phyloP scores from a whole-genome alignment of 2,329 filamentous ascomycete species.

The Tolypocladium pustulatum region DNA sequence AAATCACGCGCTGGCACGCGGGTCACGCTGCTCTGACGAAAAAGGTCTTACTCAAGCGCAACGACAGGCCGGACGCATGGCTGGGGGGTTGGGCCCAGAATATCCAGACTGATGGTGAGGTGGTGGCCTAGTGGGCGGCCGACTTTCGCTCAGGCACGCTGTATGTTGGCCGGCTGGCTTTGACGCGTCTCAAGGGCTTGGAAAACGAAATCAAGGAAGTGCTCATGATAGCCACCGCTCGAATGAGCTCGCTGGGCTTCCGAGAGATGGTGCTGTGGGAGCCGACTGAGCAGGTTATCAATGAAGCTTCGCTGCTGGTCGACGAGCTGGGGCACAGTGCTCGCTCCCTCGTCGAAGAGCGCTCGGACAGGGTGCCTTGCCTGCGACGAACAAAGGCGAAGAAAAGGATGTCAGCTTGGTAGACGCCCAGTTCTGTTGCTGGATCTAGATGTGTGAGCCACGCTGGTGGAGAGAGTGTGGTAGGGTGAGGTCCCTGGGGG shows the following conservation, averaged over 20 bases:
- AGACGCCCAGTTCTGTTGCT: constrained; percentile 22
- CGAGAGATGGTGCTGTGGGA: constrained; percentile 25
- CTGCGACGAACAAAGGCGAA: constrained; percentile 22
- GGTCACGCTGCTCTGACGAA: constrained; percentile 14
- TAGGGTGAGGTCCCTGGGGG: neutral
- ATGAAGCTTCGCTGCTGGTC: constrained; percentile 17
- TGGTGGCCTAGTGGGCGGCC: constrained; percentile 25
- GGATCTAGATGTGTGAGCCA: neutral
- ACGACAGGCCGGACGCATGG: neutral
- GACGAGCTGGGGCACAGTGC: constrained; percentile 25
- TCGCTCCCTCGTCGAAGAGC: constrained; percentile 18
- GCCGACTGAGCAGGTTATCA: constrained; percentile 17
- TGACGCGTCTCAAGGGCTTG: constrained; percentile 10
- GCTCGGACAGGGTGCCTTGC: constrained; percentile 20
- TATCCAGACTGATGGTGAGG: constrained; percentile 6
- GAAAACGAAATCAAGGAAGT: constrained; percentile 15
- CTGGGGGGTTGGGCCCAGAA: constrained; percentile 3
- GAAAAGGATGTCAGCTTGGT: constrained; percentile 9
- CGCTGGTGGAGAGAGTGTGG: neutral
- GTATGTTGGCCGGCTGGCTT: constrained; percentile 7
- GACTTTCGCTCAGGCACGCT: constrained; percentile 16
- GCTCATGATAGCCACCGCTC: constrained; percentile 20
- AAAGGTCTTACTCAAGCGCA: constrained; percentile 9
- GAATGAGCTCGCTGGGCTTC: constrained; percentile 19
- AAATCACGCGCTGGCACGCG: constrained; percentile 21